Evolutionary conservation across 2,329 filamentous ascomycete species (phyloP).

Genomic region (Colletotrichum ledebouriae): DNA sequence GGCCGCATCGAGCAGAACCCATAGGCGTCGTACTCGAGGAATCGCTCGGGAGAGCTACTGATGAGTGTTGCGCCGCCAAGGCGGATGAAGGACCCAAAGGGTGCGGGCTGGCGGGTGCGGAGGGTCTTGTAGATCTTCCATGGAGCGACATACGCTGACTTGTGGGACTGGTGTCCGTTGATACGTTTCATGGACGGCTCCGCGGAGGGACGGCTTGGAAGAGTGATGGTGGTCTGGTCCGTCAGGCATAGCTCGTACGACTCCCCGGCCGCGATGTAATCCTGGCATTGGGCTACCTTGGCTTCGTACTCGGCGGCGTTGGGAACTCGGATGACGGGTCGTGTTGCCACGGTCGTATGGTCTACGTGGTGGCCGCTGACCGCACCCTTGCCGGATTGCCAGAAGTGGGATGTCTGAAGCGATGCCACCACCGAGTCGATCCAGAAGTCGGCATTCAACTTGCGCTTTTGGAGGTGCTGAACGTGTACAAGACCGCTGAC

Average conservation of each 20-base stretch:
- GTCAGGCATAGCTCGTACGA: constrained; percentile 91
- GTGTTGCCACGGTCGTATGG: constrained; percentile 27
- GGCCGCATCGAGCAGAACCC: constrained; percentile 84
- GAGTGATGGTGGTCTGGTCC: constrained; percentile 75
- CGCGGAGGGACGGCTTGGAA: constrained; percentile 45
- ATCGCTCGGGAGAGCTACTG: constrained; percentile 90
- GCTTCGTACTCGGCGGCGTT: constrained; percentile 69
- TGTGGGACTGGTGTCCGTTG: constrained; percentile 39
- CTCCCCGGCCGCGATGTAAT: constrained; percentile 79
- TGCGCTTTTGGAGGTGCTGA: constrained; percentile 69
- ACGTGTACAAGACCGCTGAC: constrained; percentile 71
- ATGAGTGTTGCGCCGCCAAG: constrained; percentile 79
- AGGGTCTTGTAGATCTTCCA: constrained; percentile 83
- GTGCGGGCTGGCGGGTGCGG: constrained; percentile 80
- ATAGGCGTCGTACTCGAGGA: constrained; percentile 70
- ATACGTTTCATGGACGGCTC: constrained; percentile 22
- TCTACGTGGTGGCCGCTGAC: constrained; percentile 13
- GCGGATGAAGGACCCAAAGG: constrained; percentile 86
- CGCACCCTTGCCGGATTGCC: constrained; percentile 46
- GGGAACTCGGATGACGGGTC: constrained; percentile 55
- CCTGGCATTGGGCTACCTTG: constrained; percentile 78
- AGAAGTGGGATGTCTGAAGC: constrained; percentile 52
- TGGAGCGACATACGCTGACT: constrained; percentile 52
- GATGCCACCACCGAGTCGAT: constrained; percentile 48
- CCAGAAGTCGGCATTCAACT: constrained; percentile 48